Base-by-base conservation (phyloP, 805 yeast species). In the Tetrapisispora namnaoensis region DNA sequence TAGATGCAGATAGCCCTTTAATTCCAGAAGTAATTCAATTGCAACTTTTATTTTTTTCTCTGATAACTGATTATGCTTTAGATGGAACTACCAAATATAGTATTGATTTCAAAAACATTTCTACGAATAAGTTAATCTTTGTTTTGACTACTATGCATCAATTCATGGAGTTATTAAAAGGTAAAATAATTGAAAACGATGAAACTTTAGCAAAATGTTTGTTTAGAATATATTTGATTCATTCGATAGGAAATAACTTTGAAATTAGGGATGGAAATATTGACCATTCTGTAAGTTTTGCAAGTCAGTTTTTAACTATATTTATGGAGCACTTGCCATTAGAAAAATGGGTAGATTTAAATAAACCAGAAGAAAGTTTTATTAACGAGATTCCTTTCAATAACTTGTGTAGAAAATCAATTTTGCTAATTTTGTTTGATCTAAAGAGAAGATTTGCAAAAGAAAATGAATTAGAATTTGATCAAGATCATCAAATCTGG, bases 341-440 rank as follows among this genome's bases (percentile, higher is more conserved):
- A 18, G 51, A 44, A 2, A 53, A 57, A 38, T 58, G 59, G 60
- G 20, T 53, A 21, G 48, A 54, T 30, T n/a, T 30, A 4, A 39
- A 40, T 2, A 46, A 36, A 10, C 8, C 18, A 21, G 17, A 40
- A 27, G 36, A 41, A 28, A 37, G 18, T 37, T 27, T 18, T 8
- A 18, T 28, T 4, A 28, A 46, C 10, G 21, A 36, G 3, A 20
- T 46, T 11, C 49, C 52, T 1, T 51, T 48, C 27, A 47, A 41
- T n/a, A 17, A 39, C 7, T 13, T 41, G 14, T 56, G 59, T 9
- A 47, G 52, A 17, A 55, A 50, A 42, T 58, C 63, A 3, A 30
- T 61, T 6, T n/a, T 52, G 1, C 14, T 62, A 3, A 50, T 59
- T 3, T 34, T 49, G 32, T 58, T 59, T 41, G 67, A 62, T 51